These are phyloP conservation scores for Hortaea werneckii DNA, from an alignment of 2,329 filamentous ascomycete species.

Conservation along the genomic window DNA sequence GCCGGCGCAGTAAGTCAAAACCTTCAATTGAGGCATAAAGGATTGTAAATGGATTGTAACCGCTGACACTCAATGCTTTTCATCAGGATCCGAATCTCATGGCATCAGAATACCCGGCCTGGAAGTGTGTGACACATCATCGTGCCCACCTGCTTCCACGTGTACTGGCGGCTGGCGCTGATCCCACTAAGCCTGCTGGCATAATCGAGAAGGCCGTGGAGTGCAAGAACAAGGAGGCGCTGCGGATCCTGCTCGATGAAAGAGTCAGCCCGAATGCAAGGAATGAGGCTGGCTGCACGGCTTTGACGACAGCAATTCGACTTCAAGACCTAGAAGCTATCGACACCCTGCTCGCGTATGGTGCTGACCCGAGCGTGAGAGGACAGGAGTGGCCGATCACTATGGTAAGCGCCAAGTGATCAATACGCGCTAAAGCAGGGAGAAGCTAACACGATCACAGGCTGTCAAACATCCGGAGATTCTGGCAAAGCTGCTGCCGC, in stretches of 20 bases:
- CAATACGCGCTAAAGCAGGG: too few species aligned
- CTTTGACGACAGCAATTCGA: conserved; percentile 56
- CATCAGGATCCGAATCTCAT: conserved; percentile 37
- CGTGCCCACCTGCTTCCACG: conserved; percentile 50
- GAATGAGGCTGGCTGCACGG: conserved; percentile 47
- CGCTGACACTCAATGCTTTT: too few species aligned
- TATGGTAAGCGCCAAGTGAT: conserved; percentile 33
- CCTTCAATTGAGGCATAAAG: too few species aligned
- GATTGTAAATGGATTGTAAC: too few species aligned
- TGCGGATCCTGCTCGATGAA: conserved; percentile 51
- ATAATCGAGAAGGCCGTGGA: conserved; percentile 56
- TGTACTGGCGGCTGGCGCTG: conserved; percentile 50
- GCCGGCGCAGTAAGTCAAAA: conserved; percentile 7
- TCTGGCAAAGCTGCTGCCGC: conserved; percentile 48
- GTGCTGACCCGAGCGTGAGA: conserved; percentile 52
- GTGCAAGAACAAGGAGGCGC: conserved; percentile 50
- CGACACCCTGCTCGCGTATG: conserved; percentile 47
- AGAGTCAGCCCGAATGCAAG: conserved; percentile 52
- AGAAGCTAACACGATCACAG: background rate
- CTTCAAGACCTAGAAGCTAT: conserved; percentile 51
- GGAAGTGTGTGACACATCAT: conserved; percentile 59
- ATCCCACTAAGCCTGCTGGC: conserved; percentile 50
- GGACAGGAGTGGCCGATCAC: conserved; percentile 62
- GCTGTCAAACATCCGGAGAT: conserved; percentile 53
- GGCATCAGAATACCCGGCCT: conserved; percentile 55